Conservation (phyloP, 495 filamentous ascomycete genomes). For the Friedmanniomyces endolithicus region DNA sequence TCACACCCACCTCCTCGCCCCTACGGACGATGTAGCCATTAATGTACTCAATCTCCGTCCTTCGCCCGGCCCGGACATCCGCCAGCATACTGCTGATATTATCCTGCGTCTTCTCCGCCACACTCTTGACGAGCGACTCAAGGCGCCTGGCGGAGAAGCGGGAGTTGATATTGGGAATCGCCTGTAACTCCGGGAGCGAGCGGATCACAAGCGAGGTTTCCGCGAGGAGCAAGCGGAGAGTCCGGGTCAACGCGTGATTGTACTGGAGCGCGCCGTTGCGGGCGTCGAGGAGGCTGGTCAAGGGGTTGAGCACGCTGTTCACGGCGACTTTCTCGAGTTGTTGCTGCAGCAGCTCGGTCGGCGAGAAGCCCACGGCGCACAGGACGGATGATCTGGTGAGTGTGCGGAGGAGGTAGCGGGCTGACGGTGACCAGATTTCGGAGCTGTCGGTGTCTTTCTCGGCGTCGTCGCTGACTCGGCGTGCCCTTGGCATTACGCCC, state of each 20-base stretch:
- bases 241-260: constrained; percentile 42
- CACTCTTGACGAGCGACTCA: constrained; percentile 41
- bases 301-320: constrained; percentile 68
- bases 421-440: constrained; percentile 19
- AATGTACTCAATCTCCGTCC: constrained; percentile 70
- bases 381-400: constrained; percentile 31
- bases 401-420: constrained; percentile 30
- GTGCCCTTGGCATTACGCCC: constrained; percentile 36
- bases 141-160: constrained; percentile 47
- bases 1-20: constrained; percentile 54
- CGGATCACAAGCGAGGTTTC: constrained; percentile 54
- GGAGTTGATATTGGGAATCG: constrained; percentile 42
- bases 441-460: constrained; percentile 5
- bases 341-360: constrained; percentile 41
- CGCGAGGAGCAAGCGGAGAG: constrained; percentile 50
- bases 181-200: constrained; percentile 54
- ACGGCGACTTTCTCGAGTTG: constrained; percentile 73
- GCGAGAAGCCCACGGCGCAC: constrained; percentile 32
- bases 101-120: constrained; percentile 47
- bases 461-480: background rate
- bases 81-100: constrained; percentile 75
- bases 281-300: constrained; percentile 61
- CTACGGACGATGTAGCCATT: constrained; percentile 71
- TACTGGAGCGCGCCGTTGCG: constrained; percentile 62
- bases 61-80: constrained; percentile 49